phyloP scores from a whole-genome alignment of 495 filamentous ascomycete species.

The Annulohypoxylon bovei region DNA sequence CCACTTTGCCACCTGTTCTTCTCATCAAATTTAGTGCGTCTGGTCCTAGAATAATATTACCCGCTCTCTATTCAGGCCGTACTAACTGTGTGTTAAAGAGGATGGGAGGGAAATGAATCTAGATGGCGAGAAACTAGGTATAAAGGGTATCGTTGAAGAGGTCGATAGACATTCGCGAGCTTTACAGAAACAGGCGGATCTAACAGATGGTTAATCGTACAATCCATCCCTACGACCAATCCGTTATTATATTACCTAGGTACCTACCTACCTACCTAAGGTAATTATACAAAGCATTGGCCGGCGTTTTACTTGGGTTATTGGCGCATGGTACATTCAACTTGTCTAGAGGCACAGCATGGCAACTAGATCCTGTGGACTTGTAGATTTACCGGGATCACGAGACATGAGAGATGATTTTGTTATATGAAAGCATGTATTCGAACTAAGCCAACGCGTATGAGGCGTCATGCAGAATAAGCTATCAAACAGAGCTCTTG shows the following conservation, averaged over 20 bases:
- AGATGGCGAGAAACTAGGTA: constrained; percentile 77
- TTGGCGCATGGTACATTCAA: constrained; percentile 20
- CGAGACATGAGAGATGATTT: background rate
- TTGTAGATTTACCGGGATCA: background rate
- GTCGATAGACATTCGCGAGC: constrained; percentile 86
- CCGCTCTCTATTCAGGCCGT: background rate
- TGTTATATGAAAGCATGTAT: constrained; percentile 8
- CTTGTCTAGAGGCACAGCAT: background rate
- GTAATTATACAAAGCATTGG: constrained; percentile 32
- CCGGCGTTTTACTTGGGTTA: constrained; percentile 45
- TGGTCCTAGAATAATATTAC: background rate
- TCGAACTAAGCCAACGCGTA: constrained; percentile 20
- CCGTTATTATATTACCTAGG: constrained; percentile 9
- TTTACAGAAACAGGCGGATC: constrained; percentile 81
- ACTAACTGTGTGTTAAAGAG: constrained; percentile 62
- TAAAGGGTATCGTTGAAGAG: constrained; percentile 88
- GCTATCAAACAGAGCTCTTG: constrained; percentile 22
- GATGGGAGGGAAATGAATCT: constrained; percentile 82
- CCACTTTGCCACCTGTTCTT: constrained; percentile 69
- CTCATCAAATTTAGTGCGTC: constrained; percentile 83
- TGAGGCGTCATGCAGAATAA: constrained; percentile 8
- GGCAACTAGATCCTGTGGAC: background rate
- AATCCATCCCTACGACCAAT: constrained; percentile 8
- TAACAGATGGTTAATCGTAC: constrained; percentile 64
- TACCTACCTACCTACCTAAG: constrained; percentile 5